Conservation (phyloP, 139 green algal genomes). For the Coelastrella sp. region DNA sequence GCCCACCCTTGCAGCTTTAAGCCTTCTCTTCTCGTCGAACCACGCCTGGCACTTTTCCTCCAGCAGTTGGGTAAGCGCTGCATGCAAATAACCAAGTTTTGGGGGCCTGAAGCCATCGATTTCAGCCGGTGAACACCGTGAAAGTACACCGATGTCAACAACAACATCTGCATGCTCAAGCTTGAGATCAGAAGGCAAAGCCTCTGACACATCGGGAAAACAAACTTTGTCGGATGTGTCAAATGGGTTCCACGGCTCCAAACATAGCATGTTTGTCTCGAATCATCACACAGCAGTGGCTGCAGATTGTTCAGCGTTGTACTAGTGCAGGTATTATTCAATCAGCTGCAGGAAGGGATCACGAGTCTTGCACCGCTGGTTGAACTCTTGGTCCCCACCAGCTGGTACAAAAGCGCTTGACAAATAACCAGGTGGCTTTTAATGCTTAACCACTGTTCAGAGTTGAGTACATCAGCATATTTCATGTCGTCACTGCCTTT, state of each 20-base stretch:
- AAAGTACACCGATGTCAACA: conserved; percentile 40
- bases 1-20: conserved; percentile 34
- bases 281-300: too few relatives aligned
- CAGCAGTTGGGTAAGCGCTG: background rate
- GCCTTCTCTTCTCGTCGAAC: conserved; percentile 28
- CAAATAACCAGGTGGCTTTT: too few relatives aligned
- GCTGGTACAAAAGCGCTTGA: background rate
- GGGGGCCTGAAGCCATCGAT: background rate
- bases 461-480: too few relatives aligned
- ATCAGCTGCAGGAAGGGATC: too few relatives aligned
- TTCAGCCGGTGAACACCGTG: background rate
- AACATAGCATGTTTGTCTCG: background rate
- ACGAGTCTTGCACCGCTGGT: too few relatives aligned
- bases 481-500: too few relatives aligned
- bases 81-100: background rate
- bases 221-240: conserved; percentile 17
- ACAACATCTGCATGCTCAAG: background rate
- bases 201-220: conserved; percentile 32
- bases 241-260: conserved; percentile 46
- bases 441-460: too few relatives aligned
- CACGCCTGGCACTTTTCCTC: conserved; percentile 42
- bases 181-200: background rate
- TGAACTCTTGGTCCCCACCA: background rate
- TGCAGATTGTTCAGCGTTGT: too few relatives aligned
- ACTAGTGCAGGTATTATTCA: too few relatives aligned